Evolutionary conservation across 2,329 filamentous ascomycete species (phyloP), one percentile per base, ranked within the genome.

Genomic region (Capronia epimyces): DNA sequence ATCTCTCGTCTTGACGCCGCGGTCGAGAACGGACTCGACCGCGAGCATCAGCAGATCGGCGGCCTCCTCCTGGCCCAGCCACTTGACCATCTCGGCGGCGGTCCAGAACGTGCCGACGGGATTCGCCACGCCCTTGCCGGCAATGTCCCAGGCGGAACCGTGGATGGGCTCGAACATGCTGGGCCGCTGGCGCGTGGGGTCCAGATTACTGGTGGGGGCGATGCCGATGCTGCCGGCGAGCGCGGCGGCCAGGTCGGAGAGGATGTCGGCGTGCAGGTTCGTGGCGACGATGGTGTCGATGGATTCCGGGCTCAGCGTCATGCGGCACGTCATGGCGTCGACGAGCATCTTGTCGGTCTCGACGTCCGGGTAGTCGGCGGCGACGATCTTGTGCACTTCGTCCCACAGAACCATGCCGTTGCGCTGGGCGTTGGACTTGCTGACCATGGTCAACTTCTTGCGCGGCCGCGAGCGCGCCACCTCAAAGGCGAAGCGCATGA

Each of bases 71-170:
- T 81, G 69, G 0, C 81, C 81, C n/a, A 85, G 64, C 75, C 82
- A 83, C 34, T 75, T 68, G 10, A 84, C 71, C 78, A 87, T 81
- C 71, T 85, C 83, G 3, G 82, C 80, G 0, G 79, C 82, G 0
- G 81, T 83, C 83, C 83, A 86, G 64, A 85, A 83, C 5, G 81
- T 82, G 5, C 77, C 82, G 0, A 85, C 73, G 58, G 93, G 93
- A 82, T 98, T 98, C 67, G 93, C 93, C 63, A 97, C 84, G 61
- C 82, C 86, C 82, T 96, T 89, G 72, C 91, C 91, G 60, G 89
- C 89, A 70, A 97, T 97, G 73, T 97, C 91, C 57, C 91, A 91
- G 53, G 91, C 91, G 60, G 89, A 95, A 65, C 91, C 81, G 55
- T 84, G 81, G 29, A 82, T 78, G 10, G 81, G 79, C 67, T 83